phyloP scores from a whole-genome alignment of 75 land plant genomes.

The Sequoiadendron giganteum region DNA sequence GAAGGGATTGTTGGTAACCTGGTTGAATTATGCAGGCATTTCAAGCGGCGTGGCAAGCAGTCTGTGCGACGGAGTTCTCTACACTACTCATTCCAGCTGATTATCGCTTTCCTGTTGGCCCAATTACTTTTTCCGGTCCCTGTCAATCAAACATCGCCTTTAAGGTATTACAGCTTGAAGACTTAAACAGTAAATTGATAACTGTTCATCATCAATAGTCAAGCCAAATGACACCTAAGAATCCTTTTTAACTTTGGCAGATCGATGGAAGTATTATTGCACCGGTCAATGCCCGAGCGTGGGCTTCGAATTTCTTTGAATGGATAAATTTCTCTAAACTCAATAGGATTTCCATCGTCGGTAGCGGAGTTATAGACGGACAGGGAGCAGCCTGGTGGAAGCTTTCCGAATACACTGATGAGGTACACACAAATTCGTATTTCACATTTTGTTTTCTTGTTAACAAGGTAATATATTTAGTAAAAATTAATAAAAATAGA shows the following conservation, averaged over 20 bases:
- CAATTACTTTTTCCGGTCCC: no score
- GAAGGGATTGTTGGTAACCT: no score
- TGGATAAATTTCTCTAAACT: conserved; percentile 87
- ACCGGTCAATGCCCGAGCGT: conserved; percentile 47
- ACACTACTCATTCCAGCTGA: no score
- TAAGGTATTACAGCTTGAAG: neutral
- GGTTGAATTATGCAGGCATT: no score
- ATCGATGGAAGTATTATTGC: conserved; percentile 81
- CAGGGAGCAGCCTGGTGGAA: conserved; percentile 83
- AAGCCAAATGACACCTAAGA: neutral
- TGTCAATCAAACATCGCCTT: neutral
- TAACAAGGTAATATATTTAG: no score
- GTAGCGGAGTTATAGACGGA: conserved; percentile 68
- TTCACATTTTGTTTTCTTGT: no score
- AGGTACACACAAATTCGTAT: neutral
- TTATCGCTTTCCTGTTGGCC: no score
- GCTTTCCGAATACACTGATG: neutral
- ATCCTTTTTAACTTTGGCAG: conserved; percentile 24
- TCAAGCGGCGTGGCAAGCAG: no score
- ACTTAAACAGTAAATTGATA: no score
- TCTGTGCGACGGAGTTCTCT: no score
- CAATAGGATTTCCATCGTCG: conserved; percentile 49
- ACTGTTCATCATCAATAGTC: neutral
- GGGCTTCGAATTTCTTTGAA: conserved; percentile 49
- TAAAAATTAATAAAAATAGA: no score